phyloP scores from a whole-genome alignment of 2,329 filamentous ascomycete species.

The Clonostachys byssicola region DNA sequence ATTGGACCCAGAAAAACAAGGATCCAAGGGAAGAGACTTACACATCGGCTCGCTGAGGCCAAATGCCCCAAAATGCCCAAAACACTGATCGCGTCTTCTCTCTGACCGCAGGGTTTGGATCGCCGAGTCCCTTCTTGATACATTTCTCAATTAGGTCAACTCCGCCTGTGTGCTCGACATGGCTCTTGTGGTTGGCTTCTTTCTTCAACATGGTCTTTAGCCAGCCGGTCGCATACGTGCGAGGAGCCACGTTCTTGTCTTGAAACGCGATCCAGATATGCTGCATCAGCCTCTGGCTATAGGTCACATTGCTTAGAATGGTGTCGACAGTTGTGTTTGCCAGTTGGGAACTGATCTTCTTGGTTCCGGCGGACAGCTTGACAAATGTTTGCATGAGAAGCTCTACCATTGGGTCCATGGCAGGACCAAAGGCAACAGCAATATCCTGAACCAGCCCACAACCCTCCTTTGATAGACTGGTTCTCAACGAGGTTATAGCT shows the following conservation, averaged over 20 bases:
- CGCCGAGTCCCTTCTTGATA: conserved; percentile 81
- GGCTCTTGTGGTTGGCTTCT: conserved; percentile 72
- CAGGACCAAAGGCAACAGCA: conserved; percentile 69
- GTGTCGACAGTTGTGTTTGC: conserved; percentile 78
- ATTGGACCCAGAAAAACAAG: not conserved
- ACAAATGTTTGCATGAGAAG: conserved; percentile 84
- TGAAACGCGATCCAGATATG: conserved; percentile 79
- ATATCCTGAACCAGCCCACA: conserved; percentile 83
- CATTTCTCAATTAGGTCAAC: conserved; percentile 82
- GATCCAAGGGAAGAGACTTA: conserved; percentile 35
- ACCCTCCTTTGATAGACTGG: conserved; percentile 84
- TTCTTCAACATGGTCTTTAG: conserved; percentile 76
- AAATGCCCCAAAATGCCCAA: conserved; percentile 77
- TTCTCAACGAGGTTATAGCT: conserved; percentile 75
- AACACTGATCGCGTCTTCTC: conserved; percentile 82
- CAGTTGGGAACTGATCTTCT: conserved; percentile 85
- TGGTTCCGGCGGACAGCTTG: conserved; percentile 84
- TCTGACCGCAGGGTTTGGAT: conserved; percentile 86
- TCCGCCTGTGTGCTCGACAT: conserved; percentile 81
- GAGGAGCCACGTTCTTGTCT: conserved; percentile 90
- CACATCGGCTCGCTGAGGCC: conserved; percentile 72
- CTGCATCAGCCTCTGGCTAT: conserved; percentile 76
- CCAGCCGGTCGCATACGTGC: conserved; percentile 78
- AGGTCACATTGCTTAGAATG: conserved; percentile 76
- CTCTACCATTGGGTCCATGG: conserved; percentile 84